phyloP scores from a whole-genome alignment of 2,329 filamentous ascomycete species.

The Acrodontium crateriforme region DNA sequence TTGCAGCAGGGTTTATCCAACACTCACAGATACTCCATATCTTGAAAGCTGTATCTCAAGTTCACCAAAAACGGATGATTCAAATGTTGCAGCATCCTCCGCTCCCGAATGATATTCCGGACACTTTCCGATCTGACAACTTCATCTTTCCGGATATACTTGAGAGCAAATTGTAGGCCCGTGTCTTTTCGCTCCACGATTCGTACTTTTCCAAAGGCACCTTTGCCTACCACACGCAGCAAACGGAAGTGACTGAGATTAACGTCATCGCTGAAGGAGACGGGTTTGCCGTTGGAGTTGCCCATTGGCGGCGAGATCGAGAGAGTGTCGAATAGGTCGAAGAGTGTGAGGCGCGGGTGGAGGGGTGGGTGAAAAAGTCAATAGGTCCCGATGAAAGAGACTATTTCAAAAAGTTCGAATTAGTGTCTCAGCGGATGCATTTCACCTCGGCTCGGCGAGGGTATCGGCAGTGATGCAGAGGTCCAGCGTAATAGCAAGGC shows the following conservation, averaged over 20 bases:
- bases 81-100: constrained; percentile 93
- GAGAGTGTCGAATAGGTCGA: too few relatives aligned
- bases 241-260: constrained; percentile 96
- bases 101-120: constrained; percentile 92
- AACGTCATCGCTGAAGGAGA: constrained; percentile 88
- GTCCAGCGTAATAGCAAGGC: too few relatives aligned
- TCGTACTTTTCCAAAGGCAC: constrained; percentile 95
- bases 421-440: too few relatives aligned
- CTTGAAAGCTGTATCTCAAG: constrained; percentile 95
- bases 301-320: constrained; percentile 48
- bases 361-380: neutral
- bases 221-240: constrained; percentile 87
- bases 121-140: constrained; percentile 96
- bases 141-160: constrained; percentile 98
- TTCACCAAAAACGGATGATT: constrained; percentile 98
- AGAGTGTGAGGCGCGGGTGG: neutral
- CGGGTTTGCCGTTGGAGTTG: constrained; percentile 86
- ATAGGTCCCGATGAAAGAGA: too few relatives aligned
- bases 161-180: constrained; percentile 82
- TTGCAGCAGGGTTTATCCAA: neutral
- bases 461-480: too few relatives aligned
- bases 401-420: too few relatives aligned
- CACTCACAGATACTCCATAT: constrained; percentile 91
- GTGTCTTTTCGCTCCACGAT: constrained; percentile 98
- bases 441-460: too few relatives aligned